Conservation (phyloP, 331 rosid species). For the Quercus tomentella region DNA sequence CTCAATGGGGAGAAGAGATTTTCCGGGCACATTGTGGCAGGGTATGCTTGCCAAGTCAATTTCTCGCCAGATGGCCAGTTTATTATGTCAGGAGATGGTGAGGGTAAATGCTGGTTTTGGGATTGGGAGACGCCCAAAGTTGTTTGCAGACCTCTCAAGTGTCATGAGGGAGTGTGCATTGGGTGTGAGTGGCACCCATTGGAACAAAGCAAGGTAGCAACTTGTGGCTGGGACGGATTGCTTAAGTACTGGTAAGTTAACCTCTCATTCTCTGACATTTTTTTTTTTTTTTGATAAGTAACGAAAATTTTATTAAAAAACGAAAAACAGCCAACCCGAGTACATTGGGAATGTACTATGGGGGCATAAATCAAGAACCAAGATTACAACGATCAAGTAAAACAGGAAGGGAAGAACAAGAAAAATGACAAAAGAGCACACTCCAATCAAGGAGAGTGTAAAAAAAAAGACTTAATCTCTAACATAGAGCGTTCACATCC, state of each 20-base stretch:
- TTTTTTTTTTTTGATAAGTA: no score
- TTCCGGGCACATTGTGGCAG: constrained; percentile 92
- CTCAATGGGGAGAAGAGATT: constrained; percentile 93
- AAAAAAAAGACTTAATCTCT: no score
- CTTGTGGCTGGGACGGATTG: constrained; percentile 99
- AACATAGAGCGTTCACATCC: no score
- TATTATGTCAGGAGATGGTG: constrained; percentile 94
- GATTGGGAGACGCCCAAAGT: constrained; percentile 97
- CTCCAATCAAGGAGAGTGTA: no score
- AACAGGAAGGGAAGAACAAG: no score
- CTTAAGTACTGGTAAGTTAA: constrained; percentile 86
- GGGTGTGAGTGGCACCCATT: constrained; percentile 96
- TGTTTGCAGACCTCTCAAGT: constrained; percentile 79
- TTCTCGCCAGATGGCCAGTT: constrained; percentile 96
- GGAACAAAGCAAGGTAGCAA: constrained; percentile 97
- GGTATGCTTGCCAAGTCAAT: constrained; percentile 94
- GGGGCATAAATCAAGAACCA: no score
- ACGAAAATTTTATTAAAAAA: no score
- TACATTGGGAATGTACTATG: no score
- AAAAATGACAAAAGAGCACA: no score
- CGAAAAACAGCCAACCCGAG: no score
- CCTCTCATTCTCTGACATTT: constrained; percentile 1
- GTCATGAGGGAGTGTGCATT: constrained; percentile 95
- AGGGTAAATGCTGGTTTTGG: constrained; percentile 99
- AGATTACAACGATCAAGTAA: no score